Evolutionary conservation across 106 monocot species (phyloP), one percentile per base, ranked within the genome.

Genomic region (Iris macrosiphon): DNA sequence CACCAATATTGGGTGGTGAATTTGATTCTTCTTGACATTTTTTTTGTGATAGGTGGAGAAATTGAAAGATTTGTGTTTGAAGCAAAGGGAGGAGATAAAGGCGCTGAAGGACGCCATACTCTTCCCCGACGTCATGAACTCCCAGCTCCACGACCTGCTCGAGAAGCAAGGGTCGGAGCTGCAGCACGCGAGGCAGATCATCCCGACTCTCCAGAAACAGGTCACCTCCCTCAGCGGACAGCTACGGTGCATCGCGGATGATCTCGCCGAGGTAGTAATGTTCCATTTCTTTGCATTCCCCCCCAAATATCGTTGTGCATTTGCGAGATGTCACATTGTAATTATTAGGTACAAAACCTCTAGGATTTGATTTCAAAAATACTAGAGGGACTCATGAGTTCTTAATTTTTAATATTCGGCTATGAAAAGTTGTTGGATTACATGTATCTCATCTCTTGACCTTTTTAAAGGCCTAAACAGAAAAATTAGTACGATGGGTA

Each of bases 261-360:
- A 78, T 65, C 91, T 92, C 67, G 81, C 85, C 2, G 80, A 92
- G 91, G 91, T 85, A n/a, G n/a, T n/a, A n/a, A n/a, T n/a, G n/a
- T n/a, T n/a, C n/a, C n/a, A n/a, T n/a, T n/a, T n/a, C n/a, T n/a
- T n/a, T n/a, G n/a, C n/a, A n/a, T n/a, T n/a, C n/a, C n/a, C n/a
- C n/a, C n/a, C n/a, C n/a, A n/a, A n/a, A n/a, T n/a, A n/a, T n/a
- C n/a, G n/a, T n/a, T n/a, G n/a, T n/a, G n/a, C n/a, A n/a, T n/a
- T n/a, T n/a, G n/a, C n/a, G n/a, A n/a, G n/a, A n/a, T n/a, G n/a
- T n/a, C n/a, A n/a, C n/a, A n/a, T n/a, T n/a, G n/a, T n/a, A n/a
- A n/a, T n/a, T n/a, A n/a, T n/a, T n/a, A n/a, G n/a, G n/a, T n/a
- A n/a, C n/a, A n/a, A n/a, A n/a, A n/a, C n/a, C n/a, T n/a, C n/a